Evolutionary conservation across 2,329 filamentous ascomycete genomes (phyloP).

Genomic region (Aspergillus proliferans): DNA sequence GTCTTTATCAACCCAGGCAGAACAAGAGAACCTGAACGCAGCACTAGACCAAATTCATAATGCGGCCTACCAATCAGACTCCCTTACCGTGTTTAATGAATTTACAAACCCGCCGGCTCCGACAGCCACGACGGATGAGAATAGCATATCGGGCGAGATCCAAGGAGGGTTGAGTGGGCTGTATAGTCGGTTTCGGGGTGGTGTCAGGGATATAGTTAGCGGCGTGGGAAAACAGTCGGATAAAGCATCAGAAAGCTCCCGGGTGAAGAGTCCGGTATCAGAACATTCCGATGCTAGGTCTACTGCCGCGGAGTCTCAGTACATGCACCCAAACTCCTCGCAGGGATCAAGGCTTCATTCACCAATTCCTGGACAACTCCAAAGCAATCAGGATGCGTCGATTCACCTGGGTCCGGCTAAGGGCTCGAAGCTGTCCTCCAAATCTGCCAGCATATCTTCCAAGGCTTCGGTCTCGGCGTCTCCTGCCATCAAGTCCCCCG

Average conservation of each 20-base stretch:
- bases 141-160: constrained; percentile 64
- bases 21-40: constrained; percentile 69
- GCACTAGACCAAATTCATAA: constrained; percentile 83
- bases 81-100: constrained; percentile 89
- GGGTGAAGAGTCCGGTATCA: constrained; percentile 21
- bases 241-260: constrained; percentile 18
- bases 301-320: constrained; percentile 17
- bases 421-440: constrained; percentile 35
- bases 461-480: constrained; percentile 35
- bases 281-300: constrained; percentile 22
- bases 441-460: constrained; percentile 37
- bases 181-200: constrained; percentile 75
- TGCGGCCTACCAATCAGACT: constrained; percentile 75
- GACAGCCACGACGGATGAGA: constrained; percentile 58
- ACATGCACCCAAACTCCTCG: constrained; percentile 25
- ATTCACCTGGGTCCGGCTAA: constrained; percentile 20
- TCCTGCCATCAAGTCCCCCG: constrained; percentile 32
- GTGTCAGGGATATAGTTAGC: constrained; percentile 50
- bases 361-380: constrained; percentile 26
- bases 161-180: constrained; percentile 83
- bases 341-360: constrained; percentile 34
- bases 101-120: constrained; percentile 64
- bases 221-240: constrained; percentile 27
- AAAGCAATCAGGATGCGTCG: constrained; percentile 22
- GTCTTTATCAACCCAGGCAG: constrained; percentile 51